Evolutionary conservation across 2,329 filamentous ascomycete genomes (phyloP).

Genomic region (Diaporthe amygdali): DNA sequence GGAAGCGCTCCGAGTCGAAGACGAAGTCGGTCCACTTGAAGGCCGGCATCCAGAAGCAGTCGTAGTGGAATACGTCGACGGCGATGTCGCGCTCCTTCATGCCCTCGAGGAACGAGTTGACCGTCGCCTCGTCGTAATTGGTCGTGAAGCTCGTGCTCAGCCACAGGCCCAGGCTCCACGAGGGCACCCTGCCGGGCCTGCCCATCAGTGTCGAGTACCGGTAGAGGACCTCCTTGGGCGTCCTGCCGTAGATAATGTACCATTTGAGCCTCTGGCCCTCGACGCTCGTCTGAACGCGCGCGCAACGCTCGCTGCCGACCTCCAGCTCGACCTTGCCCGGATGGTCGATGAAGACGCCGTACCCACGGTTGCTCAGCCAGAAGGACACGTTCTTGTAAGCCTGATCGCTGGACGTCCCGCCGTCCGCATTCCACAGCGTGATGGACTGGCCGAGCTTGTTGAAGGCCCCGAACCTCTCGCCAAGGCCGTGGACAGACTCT

Average conservation of each 20-base stretch:
- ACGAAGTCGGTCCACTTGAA: constrained; percentile 79
- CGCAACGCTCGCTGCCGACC: constrained; percentile 75
- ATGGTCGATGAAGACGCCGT: constrained; percentile 78
- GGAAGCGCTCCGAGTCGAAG: constrained; percentile 72
- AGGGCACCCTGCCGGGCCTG: constrained; percentile 66
- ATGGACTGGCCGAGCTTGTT: constrained; percentile 77
- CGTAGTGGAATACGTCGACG: constrained; percentile 76
- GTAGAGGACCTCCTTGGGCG: constrained; percentile 73
- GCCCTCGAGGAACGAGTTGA: constrained; percentile 70
- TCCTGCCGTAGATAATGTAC: constrained; percentile 74
- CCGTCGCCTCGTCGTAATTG: constrained; percentile 72
- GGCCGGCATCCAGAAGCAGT: constrained; percentile 79
- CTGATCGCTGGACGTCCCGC: constrained; percentile 71
- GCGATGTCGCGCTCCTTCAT: constrained; percentile 70
- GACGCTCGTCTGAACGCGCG: constrained; percentile 71
- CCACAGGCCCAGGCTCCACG: constrained; percentile 80
- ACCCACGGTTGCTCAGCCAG: constrained; percentile 74
- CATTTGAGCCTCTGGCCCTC: constrained; percentile 74
- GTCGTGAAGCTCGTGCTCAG: constrained; percentile 79
- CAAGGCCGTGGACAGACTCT: constrained; percentile 76
- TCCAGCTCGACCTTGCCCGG: constrained; percentile 74
- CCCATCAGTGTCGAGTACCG: constrained; percentile 73
- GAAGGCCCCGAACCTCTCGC: constrained; percentile 78
- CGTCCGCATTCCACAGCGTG: constrained; percentile 67
- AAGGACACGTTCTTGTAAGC: constrained; percentile 77